These are phyloP conservation scores for Rhodotorula glutinis DNA, from an alignment of 1,284 basidiomycete species.

Conservation along the genomic window DNA sequence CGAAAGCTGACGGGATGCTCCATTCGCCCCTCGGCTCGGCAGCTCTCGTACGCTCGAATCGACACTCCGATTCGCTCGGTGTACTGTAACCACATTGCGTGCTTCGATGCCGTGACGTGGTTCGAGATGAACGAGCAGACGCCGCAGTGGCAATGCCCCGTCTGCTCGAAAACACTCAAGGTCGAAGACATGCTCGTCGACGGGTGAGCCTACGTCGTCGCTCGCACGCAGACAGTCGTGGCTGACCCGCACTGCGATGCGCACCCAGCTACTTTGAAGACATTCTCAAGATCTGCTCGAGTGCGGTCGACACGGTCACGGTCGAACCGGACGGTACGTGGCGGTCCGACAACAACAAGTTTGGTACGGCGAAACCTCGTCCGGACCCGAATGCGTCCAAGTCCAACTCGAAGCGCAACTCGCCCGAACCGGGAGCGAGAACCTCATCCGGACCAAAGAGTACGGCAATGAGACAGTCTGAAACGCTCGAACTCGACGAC, in stretches of 20 bases:
- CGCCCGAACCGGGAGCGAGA: neutral
- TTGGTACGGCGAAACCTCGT: constrained; percentile 58
- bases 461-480: neutral
- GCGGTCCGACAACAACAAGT: constrained; percentile 85
- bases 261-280: constrained; percentile 82
- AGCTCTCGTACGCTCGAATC: constrained; percentile 88
- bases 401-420: constrained; percentile 6
- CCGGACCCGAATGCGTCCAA: constrained; percentile 42
- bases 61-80: constrained; percentile 77
- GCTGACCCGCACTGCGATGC: too few species aligned
- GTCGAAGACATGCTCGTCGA: constrained; percentile 74
- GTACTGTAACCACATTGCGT: constrained; percentile 84
- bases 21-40: too few species aligned
- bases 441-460: neutral
- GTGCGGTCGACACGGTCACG: constrained; percentile 82
- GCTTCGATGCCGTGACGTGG: constrained; percentile 94
- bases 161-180: constrained; percentile 77
- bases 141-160: constrained; percentile 94
- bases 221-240: too few species aligned
- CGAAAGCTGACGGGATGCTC: too few species aligned
- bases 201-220: too few species aligned
- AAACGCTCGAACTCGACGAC: neutral
- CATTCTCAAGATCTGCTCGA: constrained; percentile 71
- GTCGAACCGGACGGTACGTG: constrained; percentile 92
- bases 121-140: constrained; percentile 93